Conservation (phyloP, 129 eudicot species). For the Kitagawia praeruptora region DNA sequence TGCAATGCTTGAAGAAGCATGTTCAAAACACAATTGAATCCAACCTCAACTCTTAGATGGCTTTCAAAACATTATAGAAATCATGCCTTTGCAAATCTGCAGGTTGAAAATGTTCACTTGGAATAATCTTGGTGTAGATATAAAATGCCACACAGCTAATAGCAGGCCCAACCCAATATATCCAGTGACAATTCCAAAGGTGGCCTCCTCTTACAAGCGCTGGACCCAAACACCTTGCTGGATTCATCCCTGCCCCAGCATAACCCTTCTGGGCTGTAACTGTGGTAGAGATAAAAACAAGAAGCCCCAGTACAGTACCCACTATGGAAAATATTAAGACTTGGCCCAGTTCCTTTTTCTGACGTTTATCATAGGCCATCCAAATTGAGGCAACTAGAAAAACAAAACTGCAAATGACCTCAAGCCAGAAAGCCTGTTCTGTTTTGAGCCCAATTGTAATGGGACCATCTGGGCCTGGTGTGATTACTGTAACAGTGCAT, state of each 20-base stretch:
- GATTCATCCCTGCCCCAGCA: constrained; percentile 69
- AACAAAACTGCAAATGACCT: constrained; percentile 49
- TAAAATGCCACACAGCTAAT: constrained; percentile 59
- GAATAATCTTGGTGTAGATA: constrained; percentile 40
- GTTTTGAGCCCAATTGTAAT: constrained; percentile 34
- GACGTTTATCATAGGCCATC: constrained; percentile 69
- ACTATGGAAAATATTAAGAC: constrained; percentile 30
- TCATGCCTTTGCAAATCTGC: constrained; percentile 40
- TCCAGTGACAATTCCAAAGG: constrained; percentile 75
- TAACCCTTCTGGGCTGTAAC: constrained; percentile 54
- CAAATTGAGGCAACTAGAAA: constrained; percentile 66
- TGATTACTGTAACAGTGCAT: constrained; percentile 46
- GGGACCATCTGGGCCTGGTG: constrained; percentile 63
- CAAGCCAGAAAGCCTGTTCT: constrained; percentile 64
- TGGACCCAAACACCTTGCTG: constrained; percentile 81
- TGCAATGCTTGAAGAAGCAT: background rate
- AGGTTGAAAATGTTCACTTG: constrained; percentile 8
- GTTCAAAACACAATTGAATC: background rate
- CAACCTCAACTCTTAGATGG: constrained; percentile 12
- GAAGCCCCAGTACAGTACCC: constrained; percentile 52
- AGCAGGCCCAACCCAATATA: constrained; percentile 71
- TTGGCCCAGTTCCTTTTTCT: constrained; percentile 42
- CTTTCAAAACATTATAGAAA: constrained; percentile 34
- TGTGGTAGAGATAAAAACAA: constrained; percentile 48
- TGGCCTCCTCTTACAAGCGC: constrained; percentile 72